Evolutionary conservation across 768 basidiomycete genomes (phyloP), one percentile per base, ranked within the genome.

Genomic region (Chalciporus sphaerocephalus): DNA sequence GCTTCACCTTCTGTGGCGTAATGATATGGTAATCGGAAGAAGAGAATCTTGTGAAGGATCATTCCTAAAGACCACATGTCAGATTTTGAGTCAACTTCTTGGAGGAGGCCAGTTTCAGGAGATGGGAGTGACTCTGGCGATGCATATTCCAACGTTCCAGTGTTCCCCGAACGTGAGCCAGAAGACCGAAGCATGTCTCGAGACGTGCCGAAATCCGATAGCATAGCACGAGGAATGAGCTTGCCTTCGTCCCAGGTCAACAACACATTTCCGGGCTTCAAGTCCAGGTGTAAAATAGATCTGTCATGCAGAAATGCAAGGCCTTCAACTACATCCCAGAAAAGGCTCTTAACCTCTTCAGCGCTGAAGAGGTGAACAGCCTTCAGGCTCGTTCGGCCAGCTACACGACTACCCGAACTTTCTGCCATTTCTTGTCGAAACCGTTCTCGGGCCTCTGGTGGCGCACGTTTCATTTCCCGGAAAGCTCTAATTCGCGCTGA

Each of bases 51-150:
- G 71, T 97, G 84, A 15, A 98, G 74, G 45, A 98, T 90, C 87
- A 98, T 92, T 51, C 94, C 94, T 13, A 98, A 74, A 5, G 90
- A 91, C 94, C 95, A 98, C 83, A 96, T 92, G 60, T 98, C 94
- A 4, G 88, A 79, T 58, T 93, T 93, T 0, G 91, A 90, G 56
- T 90, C 86, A 2, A 91, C 74, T 37, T 87, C 83, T 7, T 71
- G 73, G 7, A 88, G 78, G 17, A 74, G 64, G 0, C 89, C 88
- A 0, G 80, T 84, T 6, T 71, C 65, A 12, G 78, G 81, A 0
- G 81, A 79, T 3, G 83, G 81, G 1, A 98, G 73, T 0, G 90
- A 87, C 62, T 97, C 95, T 0, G 94, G 95, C 0, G 92, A 83
- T 12, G 87, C 79, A 57, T 88, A 94, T 70, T 95, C 92, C 41